These are phyloP conservation scores for Marsdenia floribunda DNA, from an alignment of 257 asterid genomes.

Conservation along the genomic window DNA sequence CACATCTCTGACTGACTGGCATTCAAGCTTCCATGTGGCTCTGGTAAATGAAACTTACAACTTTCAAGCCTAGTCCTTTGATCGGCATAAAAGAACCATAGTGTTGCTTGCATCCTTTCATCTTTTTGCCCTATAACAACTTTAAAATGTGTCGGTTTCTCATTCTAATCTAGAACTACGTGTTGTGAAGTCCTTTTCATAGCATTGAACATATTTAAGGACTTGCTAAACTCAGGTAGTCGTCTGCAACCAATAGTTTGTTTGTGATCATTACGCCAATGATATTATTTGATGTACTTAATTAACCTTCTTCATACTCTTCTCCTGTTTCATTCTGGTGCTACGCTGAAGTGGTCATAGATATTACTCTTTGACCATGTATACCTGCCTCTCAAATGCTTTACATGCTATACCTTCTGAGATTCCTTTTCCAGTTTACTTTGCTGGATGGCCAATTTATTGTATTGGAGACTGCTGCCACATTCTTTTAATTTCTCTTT, in stretches of 20 bases:
- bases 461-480: neutral
- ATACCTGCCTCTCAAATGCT: neutral
- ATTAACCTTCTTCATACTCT: neutral
- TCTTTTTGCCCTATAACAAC: neutral
- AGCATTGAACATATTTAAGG: neutral
- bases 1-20: slow-evolving; percentile 80
- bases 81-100: neutral
- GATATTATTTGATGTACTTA: neutral
- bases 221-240: neutral
- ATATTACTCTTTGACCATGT: neutral
- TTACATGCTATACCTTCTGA: neutral
- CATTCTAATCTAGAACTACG: neutral
- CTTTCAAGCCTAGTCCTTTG: slow-evolving; percentile 2
- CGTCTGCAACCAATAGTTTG: neutral
- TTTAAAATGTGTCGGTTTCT: neutral
- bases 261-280: neutral
- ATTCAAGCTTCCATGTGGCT: slow-evolving; percentile 82
- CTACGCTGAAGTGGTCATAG: neutral
- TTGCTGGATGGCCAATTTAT: neutral
- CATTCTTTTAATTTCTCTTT: slow-evolving; percentile 5
- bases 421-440: neutral
- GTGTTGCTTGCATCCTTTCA: neutral
- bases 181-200: neutral
- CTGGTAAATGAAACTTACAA: slow-evolving; percentile 46
- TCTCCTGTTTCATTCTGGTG: neutral